phyloP scores from a whole-genome alignment of 2,329 filamentous ascomycete genomes.

The Pseudophaeomoniella oleicola region DNA sequence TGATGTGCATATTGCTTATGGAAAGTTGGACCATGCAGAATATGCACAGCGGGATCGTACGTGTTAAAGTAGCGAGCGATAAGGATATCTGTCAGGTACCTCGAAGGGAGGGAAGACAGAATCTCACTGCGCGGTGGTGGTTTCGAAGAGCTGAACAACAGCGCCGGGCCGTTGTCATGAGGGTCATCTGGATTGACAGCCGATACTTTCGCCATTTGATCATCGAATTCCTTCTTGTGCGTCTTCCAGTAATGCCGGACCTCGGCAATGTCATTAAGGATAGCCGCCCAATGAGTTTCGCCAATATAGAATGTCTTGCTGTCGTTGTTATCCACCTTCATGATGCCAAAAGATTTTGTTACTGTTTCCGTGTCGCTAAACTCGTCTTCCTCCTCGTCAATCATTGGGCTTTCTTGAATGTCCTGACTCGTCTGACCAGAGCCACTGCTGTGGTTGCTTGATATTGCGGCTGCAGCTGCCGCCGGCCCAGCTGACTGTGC shows the following conservation, averaged over 20 bases:
- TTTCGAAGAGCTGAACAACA: constrained; percentile 60
- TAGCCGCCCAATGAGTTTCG: constrained; percentile 69
- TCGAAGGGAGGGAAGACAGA: constrained; percentile 63
- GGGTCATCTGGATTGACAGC: constrained; percentile 46
- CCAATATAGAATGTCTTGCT: constrained; percentile 68
- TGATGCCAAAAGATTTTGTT: constrained; percentile 60
- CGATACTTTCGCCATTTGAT: constrained; percentile 62
- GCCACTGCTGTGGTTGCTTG: constrained; percentile 16
- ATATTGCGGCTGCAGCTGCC: constrained; percentile 38
- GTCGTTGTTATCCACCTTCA: constrained; percentile 66
- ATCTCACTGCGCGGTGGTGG: constrained; percentile 63
- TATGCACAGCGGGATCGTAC: constrained; percentile 50
- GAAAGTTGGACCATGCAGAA: constrained; percentile 75
- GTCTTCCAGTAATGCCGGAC: constrained; percentile 79
- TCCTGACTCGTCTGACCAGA: constrained; percentile 22
- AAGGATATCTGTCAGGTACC: constrained; percentile 68
- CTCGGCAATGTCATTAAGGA: constrained; percentile 73
- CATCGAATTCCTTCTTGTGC: constrained; percentile 81
- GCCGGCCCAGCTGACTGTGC: constrained; percentile 43
- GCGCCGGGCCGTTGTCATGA: constrained; percentile 48
- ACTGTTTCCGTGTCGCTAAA: constrained; percentile 58
- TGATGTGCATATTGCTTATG: constrained; percentile 54
- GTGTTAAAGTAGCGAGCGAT: constrained; percentile 87
- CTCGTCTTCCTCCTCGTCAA: constrained; percentile 39
- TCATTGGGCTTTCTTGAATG: constrained; percentile 13